Conservation (phyloP, 495 filamentous ascomycete genomes). For the Schizothecium vesticola region DNA sequence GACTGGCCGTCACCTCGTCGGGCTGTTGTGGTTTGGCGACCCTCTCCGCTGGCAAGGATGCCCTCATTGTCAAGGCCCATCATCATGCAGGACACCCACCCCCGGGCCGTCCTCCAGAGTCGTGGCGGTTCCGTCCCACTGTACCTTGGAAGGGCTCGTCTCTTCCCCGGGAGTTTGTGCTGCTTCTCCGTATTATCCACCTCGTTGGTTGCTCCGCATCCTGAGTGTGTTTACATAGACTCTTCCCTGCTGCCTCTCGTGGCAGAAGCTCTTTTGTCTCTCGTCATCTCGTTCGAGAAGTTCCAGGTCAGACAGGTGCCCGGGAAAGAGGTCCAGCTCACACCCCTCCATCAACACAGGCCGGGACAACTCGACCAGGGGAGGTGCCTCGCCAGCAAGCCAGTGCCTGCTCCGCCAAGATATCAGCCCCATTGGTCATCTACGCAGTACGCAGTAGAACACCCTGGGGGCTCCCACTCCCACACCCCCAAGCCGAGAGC, state of each 20-base stretch:
- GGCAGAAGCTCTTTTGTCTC: neutral
- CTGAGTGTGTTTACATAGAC: neutral
- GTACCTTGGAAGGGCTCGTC: neutral
- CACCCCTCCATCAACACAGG: neutral
- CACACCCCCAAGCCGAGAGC: constrained; percentile 9
- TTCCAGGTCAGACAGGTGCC: neutral
- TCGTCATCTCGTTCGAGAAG: neutral
- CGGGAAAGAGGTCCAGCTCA: neutral
- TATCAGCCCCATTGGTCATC: constrained; percentile 22
- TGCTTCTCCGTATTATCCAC: neutral
- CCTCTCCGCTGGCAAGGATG: constrained; percentile 11
- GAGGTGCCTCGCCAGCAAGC: neutral
- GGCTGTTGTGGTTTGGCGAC: constrained; percentile 6
- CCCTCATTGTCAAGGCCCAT: constrained; percentile 8
- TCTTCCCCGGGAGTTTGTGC: neutral
- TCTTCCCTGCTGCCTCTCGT: neutral
- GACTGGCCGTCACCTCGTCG: neutral
- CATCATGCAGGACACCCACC: constrained; percentile 6
- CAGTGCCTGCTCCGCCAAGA: constrained; percentile 19
- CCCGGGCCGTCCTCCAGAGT: neutral
- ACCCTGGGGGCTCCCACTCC: neutral
- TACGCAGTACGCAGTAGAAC: neutral
- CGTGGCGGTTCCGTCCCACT: neutral
- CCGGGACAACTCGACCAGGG: neutral
- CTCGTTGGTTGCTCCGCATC: neutral